phyloP scores from a whole-genome alignment of 345 rosid genomes.

The Conringia planisiliqua region DNA sequence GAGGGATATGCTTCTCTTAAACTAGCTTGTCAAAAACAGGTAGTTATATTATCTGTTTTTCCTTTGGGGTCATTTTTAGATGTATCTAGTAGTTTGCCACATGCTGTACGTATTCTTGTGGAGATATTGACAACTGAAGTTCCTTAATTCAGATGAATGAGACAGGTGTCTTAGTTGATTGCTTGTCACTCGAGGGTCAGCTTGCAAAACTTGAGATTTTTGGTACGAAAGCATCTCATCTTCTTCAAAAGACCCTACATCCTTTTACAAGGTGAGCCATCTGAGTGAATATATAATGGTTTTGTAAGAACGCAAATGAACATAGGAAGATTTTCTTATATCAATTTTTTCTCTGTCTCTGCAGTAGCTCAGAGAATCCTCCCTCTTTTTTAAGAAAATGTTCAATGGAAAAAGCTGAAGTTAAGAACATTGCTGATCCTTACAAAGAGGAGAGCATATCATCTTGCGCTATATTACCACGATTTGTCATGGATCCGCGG shows the following conservation, averaged over 20 bases:
- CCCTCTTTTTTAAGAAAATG: conserved; percentile 38
- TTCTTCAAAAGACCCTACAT: conserved; percentile 59
- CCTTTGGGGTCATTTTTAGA: neutral
- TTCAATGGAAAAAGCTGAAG: conserved; percentile 36
- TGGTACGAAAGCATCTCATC: conserved; percentile 66
- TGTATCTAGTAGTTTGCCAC: neutral
- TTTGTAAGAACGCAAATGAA: neutral
- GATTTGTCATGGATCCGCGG: conserved; percentile 63
- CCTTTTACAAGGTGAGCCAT: conserved; percentile 52
- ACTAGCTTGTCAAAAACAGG: conserved; percentile 67
- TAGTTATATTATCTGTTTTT: conserved; percentile 7
- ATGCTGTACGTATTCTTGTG: conserved; percentile 1
- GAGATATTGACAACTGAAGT: conserved; percentile 5
- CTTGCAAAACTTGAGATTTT: conserved; percentile 71
- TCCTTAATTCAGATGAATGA: conserved; percentile 48
- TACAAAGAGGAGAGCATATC: conserved; percentile 40
- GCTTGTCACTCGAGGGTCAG: conserved; percentile 74
- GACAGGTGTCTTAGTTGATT: conserved; percentile 41
- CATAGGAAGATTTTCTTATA: conserved; percentile 4
- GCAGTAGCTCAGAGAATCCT: conserved; percentile 41
- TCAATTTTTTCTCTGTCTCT: conserved; percentile 14
- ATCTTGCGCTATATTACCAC: conserved; percentile 42
- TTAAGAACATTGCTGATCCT: conserved; percentile 18
- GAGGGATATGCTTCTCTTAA: conserved; percentile 73
- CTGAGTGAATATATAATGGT: neutral